Evolutionary conservation across 1,139 yeast genomes (phyloP), one percentile per base, ranked within the genome.

Genomic region (Debaryomyces sp.): DNA sequence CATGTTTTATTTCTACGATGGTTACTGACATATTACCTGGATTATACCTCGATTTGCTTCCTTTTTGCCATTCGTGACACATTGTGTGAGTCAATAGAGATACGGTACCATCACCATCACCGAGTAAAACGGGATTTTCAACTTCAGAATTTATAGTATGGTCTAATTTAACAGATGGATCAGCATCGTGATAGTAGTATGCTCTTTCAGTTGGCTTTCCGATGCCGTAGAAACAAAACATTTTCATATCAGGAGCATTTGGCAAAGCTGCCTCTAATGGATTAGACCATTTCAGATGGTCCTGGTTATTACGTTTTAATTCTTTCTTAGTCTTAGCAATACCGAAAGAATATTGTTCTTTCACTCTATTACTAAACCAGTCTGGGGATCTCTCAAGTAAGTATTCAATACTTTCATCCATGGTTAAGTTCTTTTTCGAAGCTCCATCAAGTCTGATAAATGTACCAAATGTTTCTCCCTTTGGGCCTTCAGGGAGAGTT

Each of bases 91-190:
- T 86, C 56, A 91, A 68, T 21, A 94, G 64, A 5, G 97, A 89
- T 5, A 94, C 89, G 0, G 99, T 94, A 2, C 99, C 99, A 64
- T 94, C 99, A 21, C 99, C 99, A 62, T 94, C 97, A 1, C 96
- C 89, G 63, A 89, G 75, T 39, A 77, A 77, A 1, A 94, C 97
- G 0, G 96, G 82, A 45, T 81, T 62, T 57, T 66, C 59, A 55
- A 70, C 69, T 1, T 83, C 85, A 4, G 81, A 71, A 50, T 84
- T 86, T 45, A 94, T 89, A 0, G 92, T 80, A 50, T 87, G 78
- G 54, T 87, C 83, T 50, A 92, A 70, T 30, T 80, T 80, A 4
- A 76, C 65, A 10, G 64, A 62, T 47, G 82, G 83, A 56, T 89
- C 96, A 1, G 77, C 79, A 26, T 71, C 69, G 47, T 81, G 82